These are phyloP conservation scores for Aspergillus bombycis DNA, from an alignment of 2,329 filamentous ascomycete species.

Conservation along the genomic window DNA sequence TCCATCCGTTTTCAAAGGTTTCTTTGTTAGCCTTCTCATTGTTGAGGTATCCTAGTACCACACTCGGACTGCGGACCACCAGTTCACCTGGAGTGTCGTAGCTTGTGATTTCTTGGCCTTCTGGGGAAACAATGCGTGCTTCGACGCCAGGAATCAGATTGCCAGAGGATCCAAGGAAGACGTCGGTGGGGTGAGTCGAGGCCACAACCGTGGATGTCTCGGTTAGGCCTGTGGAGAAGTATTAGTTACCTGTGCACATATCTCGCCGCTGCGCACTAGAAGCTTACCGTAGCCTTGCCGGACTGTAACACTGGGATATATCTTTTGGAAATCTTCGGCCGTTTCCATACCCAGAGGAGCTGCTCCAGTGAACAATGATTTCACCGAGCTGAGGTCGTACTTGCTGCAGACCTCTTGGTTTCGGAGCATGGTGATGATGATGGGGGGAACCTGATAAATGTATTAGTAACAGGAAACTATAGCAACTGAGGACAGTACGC, in stretches of 20 bases:
- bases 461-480: background rate
- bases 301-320: slow-evolving; percentile 67
- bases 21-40: slow-evolving; percentile 82
- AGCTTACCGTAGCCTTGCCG: slow-evolving; percentile 70
- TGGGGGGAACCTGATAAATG: slow-evolving; percentile 68
- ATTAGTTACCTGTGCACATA: slow-evolving; percentile 13
- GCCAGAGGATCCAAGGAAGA: slow-evolving; percentile 73
- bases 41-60: slow-evolving; percentile 82
- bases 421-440: slow-evolving; percentile 76
- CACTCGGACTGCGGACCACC: slow-evolving; percentile 73
- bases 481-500: background rate
- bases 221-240: slow-evolving; percentile 62
- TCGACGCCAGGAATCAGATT: slow-evolving; percentile 67
- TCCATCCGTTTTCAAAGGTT: slow-evolving; percentile 79
- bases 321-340: slow-evolving; percentile 62
- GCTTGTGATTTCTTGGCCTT: slow-evolving; percentile 70
- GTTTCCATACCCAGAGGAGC: slow-evolving; percentile 77
- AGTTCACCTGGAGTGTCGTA: slow-evolving; percentile 81
- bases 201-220: slow-evolving; percentile 74
- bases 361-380: slow-evolving; percentile 71
- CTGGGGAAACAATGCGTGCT: slow-evolving; percentile 67
- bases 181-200: slow-evolving; percentile 60
- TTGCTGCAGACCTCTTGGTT: slow-evolving; percentile 63
- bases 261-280: background rate
- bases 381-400: slow-evolving; percentile 72